phyloP scores from a whole-genome alignment of 495 filamentous ascomycete genomes.

The Tirmania nivea region DNA sequence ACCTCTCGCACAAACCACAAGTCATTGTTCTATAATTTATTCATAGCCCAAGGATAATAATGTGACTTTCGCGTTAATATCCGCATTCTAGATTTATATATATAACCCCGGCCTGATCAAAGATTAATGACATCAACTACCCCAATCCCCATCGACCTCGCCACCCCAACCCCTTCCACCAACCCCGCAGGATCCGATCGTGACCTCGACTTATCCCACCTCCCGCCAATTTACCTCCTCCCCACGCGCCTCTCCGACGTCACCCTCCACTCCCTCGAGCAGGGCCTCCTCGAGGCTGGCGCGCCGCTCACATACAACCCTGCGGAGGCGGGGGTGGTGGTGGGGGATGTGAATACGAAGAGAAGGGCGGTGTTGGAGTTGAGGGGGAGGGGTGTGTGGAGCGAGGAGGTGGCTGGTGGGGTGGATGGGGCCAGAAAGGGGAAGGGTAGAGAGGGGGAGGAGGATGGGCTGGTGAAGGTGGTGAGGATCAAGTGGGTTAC shows the following conservation, averaged over 20 bases:
- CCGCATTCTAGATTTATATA: too few species aligned
- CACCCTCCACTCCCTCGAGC: constrained; percentile 39
- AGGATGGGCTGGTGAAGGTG: neutral
- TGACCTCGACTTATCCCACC: constrained; percentile 19
- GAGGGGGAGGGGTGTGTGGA: constrained; percentile 7
- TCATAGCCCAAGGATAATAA: too few species aligned
- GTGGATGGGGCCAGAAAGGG: constrained; percentile 31
- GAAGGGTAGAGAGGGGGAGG: constrained; percentile 2
- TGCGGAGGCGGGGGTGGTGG: constrained; percentile 46
- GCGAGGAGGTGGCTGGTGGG: constrained; percentile 58
- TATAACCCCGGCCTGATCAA: too few species aligned
- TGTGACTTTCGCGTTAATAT: too few species aligned
- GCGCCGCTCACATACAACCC: constrained; percentile 49
- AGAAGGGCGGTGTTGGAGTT: constrained; percentile 7
- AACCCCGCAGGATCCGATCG: too few species aligned
- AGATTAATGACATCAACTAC: too few species aligned
- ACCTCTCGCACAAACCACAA: too few species aligned
- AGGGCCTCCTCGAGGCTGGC: constrained; percentile 31
- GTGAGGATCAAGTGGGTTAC: neutral
- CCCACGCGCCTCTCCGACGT: constrained; percentile 41
- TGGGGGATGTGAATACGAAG: constrained; percentile 43
- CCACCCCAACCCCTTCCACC: too few species aligned
- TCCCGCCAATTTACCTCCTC: constrained; percentile 57
- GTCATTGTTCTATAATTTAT: too few species aligned
- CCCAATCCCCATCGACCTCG: too few species aligned